These are phyloP conservation scores for Candida sojae DNA, from an alignment of 1,139 yeast genomes.

Conservation along the genomic window DNA sequence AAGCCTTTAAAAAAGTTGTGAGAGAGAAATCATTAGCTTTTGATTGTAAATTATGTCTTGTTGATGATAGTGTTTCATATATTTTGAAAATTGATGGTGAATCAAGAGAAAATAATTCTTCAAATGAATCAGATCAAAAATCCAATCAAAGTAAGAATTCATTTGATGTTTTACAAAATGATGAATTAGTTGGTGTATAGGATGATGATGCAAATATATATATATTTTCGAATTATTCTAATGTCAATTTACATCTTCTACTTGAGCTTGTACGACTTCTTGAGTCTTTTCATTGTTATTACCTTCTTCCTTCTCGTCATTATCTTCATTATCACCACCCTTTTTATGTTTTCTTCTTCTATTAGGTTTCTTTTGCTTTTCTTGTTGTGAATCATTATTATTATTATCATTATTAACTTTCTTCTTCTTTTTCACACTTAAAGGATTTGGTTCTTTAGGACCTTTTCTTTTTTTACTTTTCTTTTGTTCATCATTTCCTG, in stretches of 20 bases:
- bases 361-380: conserved; percentile 18
- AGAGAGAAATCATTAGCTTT: conserved; percentile 47
- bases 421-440: conserved; percentile 76
- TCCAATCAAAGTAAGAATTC: conserved; percentile 14
- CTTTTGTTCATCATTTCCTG: conserved; percentile 20
- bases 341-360: conserved; percentile 41
- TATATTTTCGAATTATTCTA: not conserved
- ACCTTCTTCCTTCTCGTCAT: conserved; percentile 8
- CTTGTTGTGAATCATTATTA: conserved; percentile 10
- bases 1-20: conserved; percentile 29
- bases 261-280: not conserved
- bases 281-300: not conserved
- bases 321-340: conserved; percentile 11
- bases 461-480: conserved; percentile 57
- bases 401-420: conserved; percentile 16
- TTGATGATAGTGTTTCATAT: conserved; percentile 28
- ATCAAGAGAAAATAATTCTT: conserved; percentile 2
- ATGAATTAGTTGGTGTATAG: conserved; percentile 7
- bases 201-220: not conserved
- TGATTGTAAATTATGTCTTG: conserved; percentile 46
- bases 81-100: conserved; percentile 32
- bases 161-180: conserved; percentile 18
- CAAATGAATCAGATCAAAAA: conserved; percentile 6
- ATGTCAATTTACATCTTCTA: conserved; percentile 1
- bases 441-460: conserved; percentile 78